Evolutionary conservation across 192 early-diverging fungal genomes (phyloP).

Genomic region (Umbelopsis vinacea): DNA sequence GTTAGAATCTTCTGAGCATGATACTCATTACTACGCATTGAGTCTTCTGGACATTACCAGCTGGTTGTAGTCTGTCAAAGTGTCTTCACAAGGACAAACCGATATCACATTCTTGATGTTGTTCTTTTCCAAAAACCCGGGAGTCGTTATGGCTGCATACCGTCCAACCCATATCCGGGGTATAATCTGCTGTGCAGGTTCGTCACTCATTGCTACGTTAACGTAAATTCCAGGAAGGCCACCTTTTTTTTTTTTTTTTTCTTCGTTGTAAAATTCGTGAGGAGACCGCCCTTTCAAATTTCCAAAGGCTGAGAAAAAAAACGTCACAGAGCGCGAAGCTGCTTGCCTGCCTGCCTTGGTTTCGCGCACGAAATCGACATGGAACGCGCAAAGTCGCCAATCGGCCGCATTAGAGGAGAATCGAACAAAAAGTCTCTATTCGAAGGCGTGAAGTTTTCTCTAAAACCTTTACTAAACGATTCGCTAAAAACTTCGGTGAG

Average conservation of each 20-base stretch:
- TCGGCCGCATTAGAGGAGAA: conserved; percentile 10
- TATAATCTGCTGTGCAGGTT: conserved; percentile 33
- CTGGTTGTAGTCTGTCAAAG: conserved; percentile 16
- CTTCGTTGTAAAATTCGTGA: too few species aligned
- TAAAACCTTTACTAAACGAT: neutral
- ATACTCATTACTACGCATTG: too few species aligned
- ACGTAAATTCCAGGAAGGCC: neutral
- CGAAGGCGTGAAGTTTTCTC: neutral
- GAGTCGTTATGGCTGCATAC: conserved; percentile 32
- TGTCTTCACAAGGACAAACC: conserved; percentile 27
- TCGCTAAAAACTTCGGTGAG: neutral
- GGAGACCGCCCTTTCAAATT: neutral
- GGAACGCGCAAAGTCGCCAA: conserved; percentile 13
- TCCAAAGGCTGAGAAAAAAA: neutral
- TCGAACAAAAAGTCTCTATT: neutral
- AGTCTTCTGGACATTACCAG: neutral
- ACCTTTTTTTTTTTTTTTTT: conserved; percentile 5
- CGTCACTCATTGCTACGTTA: neutral
- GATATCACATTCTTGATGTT: conserved; percentile 34
- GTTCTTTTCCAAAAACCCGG: conserved; percentile 33
- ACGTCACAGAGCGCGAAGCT: conserved; percentile 5
- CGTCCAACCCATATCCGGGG: conserved; percentile 36
- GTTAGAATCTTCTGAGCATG: too few species aligned
- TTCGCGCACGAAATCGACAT: conserved; percentile 12
- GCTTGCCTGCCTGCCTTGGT: neutral